Base-by-base conservation (phyloP, 2,329 filamentous ascomycete genomes). In the Calonectria naviculata region DNA sequence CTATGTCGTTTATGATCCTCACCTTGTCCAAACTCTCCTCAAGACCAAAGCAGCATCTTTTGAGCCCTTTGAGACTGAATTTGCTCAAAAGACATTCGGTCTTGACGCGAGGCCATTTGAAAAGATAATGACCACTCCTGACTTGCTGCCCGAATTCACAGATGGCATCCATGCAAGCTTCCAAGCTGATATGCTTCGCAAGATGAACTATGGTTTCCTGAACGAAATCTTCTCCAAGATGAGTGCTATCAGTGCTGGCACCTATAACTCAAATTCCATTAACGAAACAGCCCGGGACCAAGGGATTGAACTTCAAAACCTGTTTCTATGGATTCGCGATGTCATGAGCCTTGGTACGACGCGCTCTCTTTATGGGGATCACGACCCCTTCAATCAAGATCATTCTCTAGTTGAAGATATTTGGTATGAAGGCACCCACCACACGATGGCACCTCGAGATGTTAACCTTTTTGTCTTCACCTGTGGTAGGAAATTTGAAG, bases 1-100 rank as follows among this genome's bases (percentile, higher is more conserved):
- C 26, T 89, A 89, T 74, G 74, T 84, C n/a, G 81, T 87, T 26
- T 84, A 80, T 49, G 81, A 82, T 6, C 83, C 87, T 2, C 62
- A 75, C 1, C 74, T 88, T 5, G 78, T 84, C 19, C 80, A 82
- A 28, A 75, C 81, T 8, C 81, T 84, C 15, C 81, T 86, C 38
- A 83, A 84, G 26, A 80, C 79, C 24, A 83, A 84, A 44, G 80
- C 81, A 26, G 76, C 88, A 26, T 82, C 81, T 0, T 87, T 88
- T 73, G 83, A 85, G 41, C 82, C 83, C 1, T 80, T 88, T 36
- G 79, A 83, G 19, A 71, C 81, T 2, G 80, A 84, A 6, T 81
- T 85, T 4, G 81, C 81, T 4, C 77, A 84, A 36, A 80, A 81
- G 52, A 78, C 85, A 5, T 80, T 87, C 49, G 81, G 81, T 5